phyloP scores from a whole-genome alignment of 1,284 basidiomycete genomes.

The Sphagnurus paluster region DNA sequence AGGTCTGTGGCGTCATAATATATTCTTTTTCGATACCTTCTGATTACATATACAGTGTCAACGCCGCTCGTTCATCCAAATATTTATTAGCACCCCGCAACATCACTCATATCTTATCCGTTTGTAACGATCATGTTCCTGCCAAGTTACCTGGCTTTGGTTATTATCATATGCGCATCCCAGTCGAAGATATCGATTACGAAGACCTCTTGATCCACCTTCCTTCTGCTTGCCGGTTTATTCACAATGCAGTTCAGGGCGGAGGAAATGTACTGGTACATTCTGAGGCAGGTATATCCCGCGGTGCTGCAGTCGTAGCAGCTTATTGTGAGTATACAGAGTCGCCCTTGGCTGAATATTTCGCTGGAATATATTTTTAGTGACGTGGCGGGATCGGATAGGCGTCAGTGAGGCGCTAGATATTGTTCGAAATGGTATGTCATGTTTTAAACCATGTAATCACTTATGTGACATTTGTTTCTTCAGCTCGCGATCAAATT shows the following conservation, averaged over 20 bases:
- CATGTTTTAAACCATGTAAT: slow-evolving; percentile 15
- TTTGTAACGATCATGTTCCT: slow-evolving; percentile 55
- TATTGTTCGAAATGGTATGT: slow-evolving; percentile 51
- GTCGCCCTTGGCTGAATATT: background rate
- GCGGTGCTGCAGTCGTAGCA: slow-evolving; percentile 66
- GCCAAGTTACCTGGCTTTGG: no score
- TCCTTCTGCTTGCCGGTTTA: slow-evolving; percentile 53
- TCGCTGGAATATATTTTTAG: slow-evolving; percentile 28
- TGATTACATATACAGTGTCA: no score
- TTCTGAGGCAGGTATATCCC: slow-evolving; percentile 73
- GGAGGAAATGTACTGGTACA: slow-evolving; percentile 69
- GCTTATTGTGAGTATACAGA: slow-evolving; percentile 52
- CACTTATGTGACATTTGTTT: slow-evolving; percentile 3
- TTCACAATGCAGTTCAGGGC: slow-evolving; percentile 45
- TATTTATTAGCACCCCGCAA: no score
- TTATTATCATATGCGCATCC: slow-evolving; percentile 45
- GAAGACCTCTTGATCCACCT: slow-evolving; percentile 60
- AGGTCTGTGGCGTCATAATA: no score
- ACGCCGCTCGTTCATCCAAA: no score
- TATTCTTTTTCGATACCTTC: no score
- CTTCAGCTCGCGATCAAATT: slow-evolving; percentile 54
- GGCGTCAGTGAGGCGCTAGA: slow-evolving; percentile 44
- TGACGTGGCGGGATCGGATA: slow-evolving; percentile 52
- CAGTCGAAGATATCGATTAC: slow-evolving; percentile 59
- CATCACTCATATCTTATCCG: slow-evolving; percentile 63